phyloP scores from a whole-genome alignment of 768 basidiomycete genomes.

The Pleurotus cornucopiae region DNA sequence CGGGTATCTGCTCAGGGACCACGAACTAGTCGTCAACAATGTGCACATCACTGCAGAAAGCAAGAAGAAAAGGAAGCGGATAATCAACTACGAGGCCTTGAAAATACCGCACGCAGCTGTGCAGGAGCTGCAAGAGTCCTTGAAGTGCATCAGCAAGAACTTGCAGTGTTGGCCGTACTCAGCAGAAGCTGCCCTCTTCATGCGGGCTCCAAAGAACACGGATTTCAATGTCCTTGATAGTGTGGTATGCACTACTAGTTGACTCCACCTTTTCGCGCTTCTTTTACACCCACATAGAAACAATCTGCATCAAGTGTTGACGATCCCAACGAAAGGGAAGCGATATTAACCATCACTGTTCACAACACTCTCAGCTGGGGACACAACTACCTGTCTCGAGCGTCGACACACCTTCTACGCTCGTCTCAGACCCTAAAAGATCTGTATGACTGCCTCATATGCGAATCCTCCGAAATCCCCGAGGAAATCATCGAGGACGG shows the following conservation, averaged over 20 bases:
- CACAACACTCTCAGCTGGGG: slow-evolving; percentile 61
- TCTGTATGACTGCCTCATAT: slow-evolving; percentile 55
- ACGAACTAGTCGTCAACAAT: slow-evolving; percentile 40
- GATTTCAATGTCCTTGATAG: slow-evolving; percentile 58
- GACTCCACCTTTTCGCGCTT: not conserved
- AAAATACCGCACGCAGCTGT: slow-evolving; percentile 43
- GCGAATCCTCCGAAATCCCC: slow-evolving; percentile 52
- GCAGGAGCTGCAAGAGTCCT: slow-evolving; percentile 34
- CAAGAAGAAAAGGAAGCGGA: slow-evolving; percentile 22
- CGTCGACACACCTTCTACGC: slow-evolving; percentile 64
- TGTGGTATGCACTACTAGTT: slow-evolving; percentile 25
- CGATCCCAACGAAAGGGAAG: slow-evolving; percentile 27
- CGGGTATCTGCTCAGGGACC: slow-evolving; percentile 49
- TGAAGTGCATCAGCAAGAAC: slow-evolving; percentile 42
- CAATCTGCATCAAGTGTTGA: slow-evolving; percentile 14
- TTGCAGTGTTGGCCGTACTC: slow-evolving; percentile 61
- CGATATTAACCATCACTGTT: slow-evolving; percentile 55
- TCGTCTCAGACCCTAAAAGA: slow-evolving; percentile 74
- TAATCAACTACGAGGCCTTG: slow-evolving; percentile 28
- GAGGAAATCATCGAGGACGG: slow-evolving; percentile 32
- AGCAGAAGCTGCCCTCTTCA: slow-evolving; percentile 53
- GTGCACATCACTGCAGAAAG: slow-evolving; percentile 26
- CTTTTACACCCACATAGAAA: slow-evolving; percentile 20
- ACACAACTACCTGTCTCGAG: slow-evolving; percentile 51
- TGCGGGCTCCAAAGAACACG: slow-evolving; percentile 58